These are phyloP conservation scores for Marchantia paleacea DNA, from an alignment of 225 moss, liverwort and hornwort genomes.

Conservation along the genomic window DNA sequence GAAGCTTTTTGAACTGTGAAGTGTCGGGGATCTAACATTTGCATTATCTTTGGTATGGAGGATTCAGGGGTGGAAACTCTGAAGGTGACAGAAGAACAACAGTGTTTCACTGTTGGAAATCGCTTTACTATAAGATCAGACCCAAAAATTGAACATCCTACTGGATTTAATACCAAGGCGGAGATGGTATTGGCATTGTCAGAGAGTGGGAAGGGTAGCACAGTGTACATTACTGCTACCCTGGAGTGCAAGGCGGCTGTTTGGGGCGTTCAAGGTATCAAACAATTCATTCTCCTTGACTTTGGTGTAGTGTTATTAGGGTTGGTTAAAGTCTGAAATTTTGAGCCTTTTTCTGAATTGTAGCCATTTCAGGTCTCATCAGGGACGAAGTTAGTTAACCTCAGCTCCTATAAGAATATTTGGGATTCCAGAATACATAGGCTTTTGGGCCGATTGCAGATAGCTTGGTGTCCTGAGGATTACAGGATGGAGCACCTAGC, in stretches of 20 bases:
- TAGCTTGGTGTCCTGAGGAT: too few species aligned
- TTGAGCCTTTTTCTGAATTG: too few species aligned
- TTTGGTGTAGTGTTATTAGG: neutral
- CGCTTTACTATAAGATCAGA: slow-evolving; percentile 44
- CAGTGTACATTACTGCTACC: slow-evolving; percentile 36
- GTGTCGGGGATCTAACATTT: neutral
- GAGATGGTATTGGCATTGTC: slow-evolving; percentile 38
- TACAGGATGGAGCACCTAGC: too few species aligned
- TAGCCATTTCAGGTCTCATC: too few species aligned
- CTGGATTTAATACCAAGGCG: slow-evolving; percentile 39
- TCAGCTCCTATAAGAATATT: too few species aligned
- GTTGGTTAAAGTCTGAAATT: too few species aligned
- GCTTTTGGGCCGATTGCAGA: too few species aligned
- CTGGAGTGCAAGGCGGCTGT: slow-evolving; percentile 47
- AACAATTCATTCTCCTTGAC: neutral
- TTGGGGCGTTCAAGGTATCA: slow-evolving; percentile 50
- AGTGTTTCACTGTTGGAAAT: slow-evolving; percentile 39
- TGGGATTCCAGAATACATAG: too few species aligned
- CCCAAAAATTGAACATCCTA: slow-evolving; percentile 41
- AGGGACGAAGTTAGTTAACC: too few species aligned
- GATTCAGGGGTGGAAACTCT: slow-evolving; percentile 42
- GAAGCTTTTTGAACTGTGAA: neutral
- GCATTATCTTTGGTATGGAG: neutral
- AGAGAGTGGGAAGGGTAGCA: slow-evolving; percentile 39
- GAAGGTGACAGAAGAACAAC: slow-evolving; percentile 43